These are phyloP conservation scores for Aspergillus texensis DNA, from an alignment of 2,329 filamentous ascomycete genomes.

Conservation along the genomic window DNA sequence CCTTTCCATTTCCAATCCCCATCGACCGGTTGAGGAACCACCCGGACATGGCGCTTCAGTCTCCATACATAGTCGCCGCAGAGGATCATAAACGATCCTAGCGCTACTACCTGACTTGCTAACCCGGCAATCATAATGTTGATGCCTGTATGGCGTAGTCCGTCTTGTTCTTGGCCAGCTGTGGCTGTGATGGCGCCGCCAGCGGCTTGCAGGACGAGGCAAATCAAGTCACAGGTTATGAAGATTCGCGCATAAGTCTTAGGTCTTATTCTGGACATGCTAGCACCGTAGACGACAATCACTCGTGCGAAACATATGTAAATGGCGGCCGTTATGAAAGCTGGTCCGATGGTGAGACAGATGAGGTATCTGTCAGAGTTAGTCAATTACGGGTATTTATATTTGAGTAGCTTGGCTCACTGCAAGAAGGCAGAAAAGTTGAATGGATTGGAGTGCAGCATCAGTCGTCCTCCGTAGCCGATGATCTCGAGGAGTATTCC, in stretches of 20 bases:
- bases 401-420: constrained; percentile 25
- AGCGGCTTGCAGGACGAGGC: constrained; percentile 61
- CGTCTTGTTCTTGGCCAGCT: constrained; percentile 14
- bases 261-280: constrained; percentile 36
- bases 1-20: background rate
- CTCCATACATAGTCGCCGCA: constrained; percentile 39
- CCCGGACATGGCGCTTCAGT: background rate
- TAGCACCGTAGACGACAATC: constrained; percentile 37
- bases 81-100: constrained; percentile 57
- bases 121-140: constrained; percentile 69
- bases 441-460: constrained; percentile 56
- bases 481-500: constrained; percentile 60
- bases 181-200: constrained; percentile 40
- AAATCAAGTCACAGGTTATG: constrained; percentile 64
- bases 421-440: constrained; percentile 45
- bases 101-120: constrained; percentile 61
- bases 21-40: background rate
- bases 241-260: constrained; percentile 50
- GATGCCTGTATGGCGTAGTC: constrained; percentile 46
- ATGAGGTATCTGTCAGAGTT: constrained; percentile 55
- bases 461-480: constrained; percentile 62
- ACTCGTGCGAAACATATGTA: constrained; percentile 56
- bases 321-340: constrained; percentile 65
- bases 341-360: constrained; percentile 66
- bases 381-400: background rate